Conservation (phyloP, 768 basidiomycete genomes). For the Dioszegia aurantiaca region DNA sequence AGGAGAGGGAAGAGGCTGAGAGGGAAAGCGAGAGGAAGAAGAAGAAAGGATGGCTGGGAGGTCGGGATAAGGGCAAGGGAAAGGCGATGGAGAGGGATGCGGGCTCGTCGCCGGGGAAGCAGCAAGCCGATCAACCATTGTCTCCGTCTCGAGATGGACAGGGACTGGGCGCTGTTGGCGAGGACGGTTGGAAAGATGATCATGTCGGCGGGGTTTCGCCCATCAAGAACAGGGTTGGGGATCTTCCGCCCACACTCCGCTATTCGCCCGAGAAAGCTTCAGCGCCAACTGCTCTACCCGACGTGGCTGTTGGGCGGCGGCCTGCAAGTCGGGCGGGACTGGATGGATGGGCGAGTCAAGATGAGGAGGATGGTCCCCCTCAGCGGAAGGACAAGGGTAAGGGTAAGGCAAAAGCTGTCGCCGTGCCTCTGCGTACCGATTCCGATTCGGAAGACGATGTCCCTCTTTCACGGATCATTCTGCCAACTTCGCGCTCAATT, state of each 20-base stretch:
- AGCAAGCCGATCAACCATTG: slow-evolving; percentile 2
- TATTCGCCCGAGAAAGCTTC: slow-evolving; percentile 19
- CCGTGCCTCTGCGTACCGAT: not conserved
- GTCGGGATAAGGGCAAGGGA: slow-evolving; percentile 25
- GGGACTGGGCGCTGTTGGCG: not conserved
- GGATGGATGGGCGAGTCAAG: slow-evolving; percentile 53
- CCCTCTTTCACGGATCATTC: slow-evolving; percentile 10
- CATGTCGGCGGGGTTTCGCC: slow-evolving; percentile 6
- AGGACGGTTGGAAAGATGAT: not conserved
- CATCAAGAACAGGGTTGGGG: not conserved
- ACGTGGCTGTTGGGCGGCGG: not conserved
- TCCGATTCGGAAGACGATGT: slow-evolving; percentile 19
- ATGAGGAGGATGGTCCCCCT: slow-evolving; percentile 54
- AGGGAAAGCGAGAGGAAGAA: slow-evolving; percentile 51
- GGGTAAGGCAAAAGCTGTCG: slow-evolving; percentile 1
- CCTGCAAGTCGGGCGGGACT: slow-evolving; percentile 7
- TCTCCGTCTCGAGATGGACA: not conserved
- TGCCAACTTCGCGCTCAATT: not conserved
- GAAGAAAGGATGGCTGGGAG: slow-evolving; percentile 54
- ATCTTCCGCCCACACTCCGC: slow-evolving; percentile 15
- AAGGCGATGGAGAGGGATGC: slow-evolving; percentile 19
- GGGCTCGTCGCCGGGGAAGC: not conserved
- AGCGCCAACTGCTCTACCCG: not conserved
- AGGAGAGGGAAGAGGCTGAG: slow-evolving; percentile 54
- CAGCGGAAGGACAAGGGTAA: slow-evolving; percentile 12